phyloP scores from a whole-genome alignment of 352 stramenopile species.

The Globisporangium camurandrum region DNA sequence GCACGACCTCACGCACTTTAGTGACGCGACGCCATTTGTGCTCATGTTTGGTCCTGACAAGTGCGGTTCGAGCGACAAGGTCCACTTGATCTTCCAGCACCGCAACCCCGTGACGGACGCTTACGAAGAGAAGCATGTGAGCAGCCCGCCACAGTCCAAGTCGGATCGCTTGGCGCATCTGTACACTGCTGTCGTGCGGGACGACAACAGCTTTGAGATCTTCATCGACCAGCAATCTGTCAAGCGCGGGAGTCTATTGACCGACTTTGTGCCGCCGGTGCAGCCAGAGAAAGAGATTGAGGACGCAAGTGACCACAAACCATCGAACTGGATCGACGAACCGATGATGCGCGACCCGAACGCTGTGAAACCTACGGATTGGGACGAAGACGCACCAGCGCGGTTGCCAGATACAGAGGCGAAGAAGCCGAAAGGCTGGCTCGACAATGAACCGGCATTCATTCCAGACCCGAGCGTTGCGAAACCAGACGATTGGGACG shows the following conservation, averaged over 20 bases:
- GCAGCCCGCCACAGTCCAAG: conserved; percentile 65
- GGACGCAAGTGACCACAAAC: conserved; percentile 88
- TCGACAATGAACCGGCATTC: conserved; percentile 74
- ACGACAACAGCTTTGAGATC: conserved; percentile 90
- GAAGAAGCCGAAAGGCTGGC: conserved; percentile 86
- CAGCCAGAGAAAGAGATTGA: conserved; percentile 89
- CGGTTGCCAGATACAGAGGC: conserved; percentile 82
- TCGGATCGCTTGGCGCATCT: conserved; percentile 85
- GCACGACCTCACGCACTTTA: conserved; percentile 55
- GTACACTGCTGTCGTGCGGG: conserved; percentile 89
- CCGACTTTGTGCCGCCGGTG: conserved; percentile 82
- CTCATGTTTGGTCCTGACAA: conserved; percentile 97
- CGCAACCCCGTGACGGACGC: conserved; percentile 87
- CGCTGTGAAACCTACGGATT: conserved; percentile 87
- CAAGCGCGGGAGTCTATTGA: conserved; percentile 72
- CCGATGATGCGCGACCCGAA: conserved; percentile 84
- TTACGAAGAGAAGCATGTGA: conserved; percentile 94
- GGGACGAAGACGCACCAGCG: conserved; percentile 88
- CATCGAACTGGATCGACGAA: conserved; percentile 89
- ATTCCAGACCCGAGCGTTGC: conserved; percentile 73
- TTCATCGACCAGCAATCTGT: conserved; percentile 86
- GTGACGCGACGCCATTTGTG: conserved; percentile 84
- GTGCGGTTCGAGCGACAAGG: conserved; percentile 90
- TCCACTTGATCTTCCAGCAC: conserved; percentile 94
- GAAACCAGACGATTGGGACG: conserved; percentile 92